Evolutionary conservation across 495 filamentous ascomycete genomes (phyloP), one percentile per base, ranked within the genome.

Genomic region (Hypoxylon cercidicola): DNA sequence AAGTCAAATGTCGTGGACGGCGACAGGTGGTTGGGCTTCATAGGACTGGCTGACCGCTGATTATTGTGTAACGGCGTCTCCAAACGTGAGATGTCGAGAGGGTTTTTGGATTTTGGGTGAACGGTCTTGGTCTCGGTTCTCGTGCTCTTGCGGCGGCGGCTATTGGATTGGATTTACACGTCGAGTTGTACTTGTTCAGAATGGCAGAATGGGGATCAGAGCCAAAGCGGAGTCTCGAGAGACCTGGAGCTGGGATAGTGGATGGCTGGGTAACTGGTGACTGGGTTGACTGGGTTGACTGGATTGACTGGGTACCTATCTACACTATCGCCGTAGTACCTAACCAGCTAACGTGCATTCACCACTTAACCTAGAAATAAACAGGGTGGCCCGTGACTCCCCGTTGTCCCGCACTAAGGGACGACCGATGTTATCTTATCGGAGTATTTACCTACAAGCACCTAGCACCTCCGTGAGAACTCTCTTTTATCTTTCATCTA

Each of bases 101-200:
- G 20, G 9, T 12, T 11, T 44, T 37, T 4, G 57, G 18, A 32
- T 52, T 8, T 60, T n/a, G n/a, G n/a, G n/a, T n/a, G 37, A 44
- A 53, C 50, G 44, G 49, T 59, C 54, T 23, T 49, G 20, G 12
- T 47, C 9, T 10, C 6, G 15, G 55, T 65, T 68, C 59, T 63
- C 65, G 65, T 68, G 60, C 55, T 47, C 60, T 54, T 57, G 47
- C 55, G 37, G 47, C 59, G 64, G 60, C 55, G 60, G 60, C 40
- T 65, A 65, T 60, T 69, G 61, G 66, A 69, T 64, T 69, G 56
- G 66, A 69, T 65, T 69, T 69, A 60, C 65, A 69, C 60, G 60
- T 64, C 51, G 55, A 54, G 60, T 68, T 55, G 64, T 63, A 66
- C 63, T 19, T 63, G 61, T 52, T 52, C 41, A 66, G 56, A 66